phyloP scores from a whole-genome alignment of 768 basidiomycete genomes.

The Phaeolepiota aurea region DNA sequence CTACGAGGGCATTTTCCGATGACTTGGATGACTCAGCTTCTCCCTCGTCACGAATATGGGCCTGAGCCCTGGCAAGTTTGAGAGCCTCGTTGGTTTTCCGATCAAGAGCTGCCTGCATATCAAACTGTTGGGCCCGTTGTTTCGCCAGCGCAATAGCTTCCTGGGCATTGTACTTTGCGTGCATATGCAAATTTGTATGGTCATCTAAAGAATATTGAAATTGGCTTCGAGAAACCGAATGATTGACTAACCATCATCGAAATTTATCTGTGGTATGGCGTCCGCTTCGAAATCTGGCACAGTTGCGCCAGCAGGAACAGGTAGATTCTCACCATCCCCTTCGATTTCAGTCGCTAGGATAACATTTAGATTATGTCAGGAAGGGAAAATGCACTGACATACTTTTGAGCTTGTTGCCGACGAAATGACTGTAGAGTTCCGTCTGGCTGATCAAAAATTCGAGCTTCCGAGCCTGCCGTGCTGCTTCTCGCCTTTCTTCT shows the following conservation, averaged over 20 bases:
- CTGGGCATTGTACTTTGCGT: constrained; percentile 85
- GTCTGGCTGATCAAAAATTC: constrained; percentile 99
- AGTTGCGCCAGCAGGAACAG: constrained; percentile 49
- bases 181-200: constrained; percentile 73
- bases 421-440: constrained; percentile 97
- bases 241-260: constrained; percentile 69
- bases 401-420: constrained; percentile 94
- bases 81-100: constrained; percentile 76
- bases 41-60: constrained; percentile 34
- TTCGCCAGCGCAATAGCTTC: constrained; percentile 77
- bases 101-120: constrained; percentile 72
- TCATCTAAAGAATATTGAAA: constrained; percentile 50
- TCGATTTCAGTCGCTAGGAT: constrained; percentile 66
- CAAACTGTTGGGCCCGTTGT: constrained; percentile 78
- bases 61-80: constrained; percentile 52
- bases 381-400: constrained; percentile 8
- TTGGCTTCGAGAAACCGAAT: neutral
- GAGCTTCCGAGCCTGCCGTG: constrained; percentile 89
- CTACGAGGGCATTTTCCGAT: constrained; percentile 47
- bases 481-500: constrained; percentile 90
- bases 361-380: neutral
- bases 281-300: constrained; percentile 44
- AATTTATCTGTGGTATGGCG: constrained; percentile 70
- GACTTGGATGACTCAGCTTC: constrained; percentile 24
- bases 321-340: constrained; percentile 36